Percentiles rank a stretch among this genome's conserved stretches.
phyloP scores from a whole-genome alignment of 176 grass and related monocot genomes.

The Juncus effusus region DNA sequence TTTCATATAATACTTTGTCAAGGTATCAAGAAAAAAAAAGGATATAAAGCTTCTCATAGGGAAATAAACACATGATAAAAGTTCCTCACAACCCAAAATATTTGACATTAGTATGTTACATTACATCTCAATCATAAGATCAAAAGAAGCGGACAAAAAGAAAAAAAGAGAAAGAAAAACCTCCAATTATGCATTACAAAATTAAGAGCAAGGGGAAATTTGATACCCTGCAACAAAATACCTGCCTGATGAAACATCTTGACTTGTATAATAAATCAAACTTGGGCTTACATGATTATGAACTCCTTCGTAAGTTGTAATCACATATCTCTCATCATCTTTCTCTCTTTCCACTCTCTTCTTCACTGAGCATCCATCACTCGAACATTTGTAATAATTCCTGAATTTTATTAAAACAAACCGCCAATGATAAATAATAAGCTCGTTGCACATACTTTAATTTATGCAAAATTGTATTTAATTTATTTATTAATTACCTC shows the following conservation, averaged over 20 bases:
- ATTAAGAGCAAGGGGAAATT: constrained; percentile 13
- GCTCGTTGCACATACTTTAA: neutral
- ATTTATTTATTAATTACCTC: constrained; percentile 38
- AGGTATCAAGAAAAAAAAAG: no score
- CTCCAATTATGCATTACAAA: constrained; percentile 12
- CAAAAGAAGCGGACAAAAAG: neutral
- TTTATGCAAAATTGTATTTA: neutral
- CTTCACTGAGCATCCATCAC: constrained; percentile 83
- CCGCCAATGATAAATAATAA: no score
- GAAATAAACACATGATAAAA: no score
- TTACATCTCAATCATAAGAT: neutral
- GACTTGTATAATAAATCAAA: constrained; percentile 57
- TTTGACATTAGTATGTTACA: neutral
- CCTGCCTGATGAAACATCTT: constrained; percentile 58
- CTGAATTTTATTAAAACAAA: constrained; percentile 24
- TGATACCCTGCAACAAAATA: constrained; percentile 71
- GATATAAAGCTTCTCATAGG: no score
- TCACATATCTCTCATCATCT: constrained; percentile 64
- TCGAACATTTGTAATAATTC: constrained; percentile 94
- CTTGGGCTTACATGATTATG: constrained; percentile 70
- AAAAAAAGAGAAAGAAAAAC: neutral
- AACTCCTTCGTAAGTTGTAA: constrained; percentile 82
- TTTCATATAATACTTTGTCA: no score
- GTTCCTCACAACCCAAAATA: no score
- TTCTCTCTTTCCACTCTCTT: constrained; percentile 84